phyloP scores from a whole-genome alignment of 768 basidiomycete genomes.

The Pulveroboletus sp. region DNA sequence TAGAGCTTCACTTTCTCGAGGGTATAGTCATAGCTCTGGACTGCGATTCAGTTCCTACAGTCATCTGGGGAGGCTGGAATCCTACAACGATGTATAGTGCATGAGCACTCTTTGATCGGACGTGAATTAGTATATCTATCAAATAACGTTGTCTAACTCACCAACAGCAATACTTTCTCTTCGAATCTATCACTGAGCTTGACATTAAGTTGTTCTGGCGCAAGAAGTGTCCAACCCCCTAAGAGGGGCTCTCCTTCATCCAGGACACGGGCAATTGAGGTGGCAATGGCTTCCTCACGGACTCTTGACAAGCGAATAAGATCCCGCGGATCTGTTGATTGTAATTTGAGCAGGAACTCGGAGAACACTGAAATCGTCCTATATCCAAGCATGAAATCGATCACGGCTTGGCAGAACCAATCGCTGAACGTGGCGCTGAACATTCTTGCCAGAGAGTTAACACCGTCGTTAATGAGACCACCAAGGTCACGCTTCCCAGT shows the following conservation, averaged over 20 bases:
- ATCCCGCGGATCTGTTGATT: slow-evolving; percentile 89
- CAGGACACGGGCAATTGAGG: slow-evolving; percentile 72
- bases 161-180: slow-evolving; percentile 89
- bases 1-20: slow-evolving; percentile 89
- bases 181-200: slow-evolving; percentile 80
- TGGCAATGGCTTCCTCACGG: slow-evolving; percentile 89
- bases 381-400: slow-evolving; percentile 87
- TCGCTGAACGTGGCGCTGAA: slow-evolving; percentile 88
- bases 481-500: slow-evolving; percentile 94
- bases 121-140: slow-evolving; percentile 1
- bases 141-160: slow-evolving; percentile 37
- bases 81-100: slow-evolving; percentile 81
- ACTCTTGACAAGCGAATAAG: slow-evolving; percentile 85
- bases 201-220: slow-evolving; percentile 71
- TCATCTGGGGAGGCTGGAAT: slow-evolving; percentile 1
- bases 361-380: slow-evolving; percentile 86
- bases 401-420: slow-evolving; percentile 96
- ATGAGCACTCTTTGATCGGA: slow-evolving; percentile 27
- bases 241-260: slow-evolving; percentile 72
- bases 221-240: slow-evolving; percentile 89
- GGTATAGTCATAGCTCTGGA: slow-evolving; percentile 87
- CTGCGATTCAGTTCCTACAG: slow-evolving; percentile 5
- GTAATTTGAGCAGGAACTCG: slow-evolving; percentile 85
- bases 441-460: slow-evolving; percentile 90
- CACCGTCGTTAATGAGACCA: slow-evolving; percentile 92